Evolutionary conservation across 441 rosid genomes (phyloP).

Genomic region (Pelargonium cotyledonis): DNA sequence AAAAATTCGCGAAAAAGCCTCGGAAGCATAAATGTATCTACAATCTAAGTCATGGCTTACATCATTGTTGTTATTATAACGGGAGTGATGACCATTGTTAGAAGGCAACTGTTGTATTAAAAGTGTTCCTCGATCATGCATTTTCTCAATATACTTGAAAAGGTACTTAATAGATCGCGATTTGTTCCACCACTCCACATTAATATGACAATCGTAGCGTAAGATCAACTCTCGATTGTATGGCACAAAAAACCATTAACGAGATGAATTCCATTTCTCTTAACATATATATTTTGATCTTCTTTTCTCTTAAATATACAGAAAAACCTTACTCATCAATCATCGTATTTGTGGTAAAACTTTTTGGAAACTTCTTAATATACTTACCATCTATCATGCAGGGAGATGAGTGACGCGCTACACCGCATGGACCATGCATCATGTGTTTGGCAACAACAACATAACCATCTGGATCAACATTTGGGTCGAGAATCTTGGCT

Average conservation of each 20-base stretch:
- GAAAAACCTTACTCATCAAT: conserved; percentile 11
- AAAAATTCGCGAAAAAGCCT: conserved; percentile 17
- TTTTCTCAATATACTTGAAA: conserved; percentile 21
- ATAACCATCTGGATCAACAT: neutral
- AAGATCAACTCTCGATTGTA: conserved; percentile 1
- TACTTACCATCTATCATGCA: conserved; percentile 5
- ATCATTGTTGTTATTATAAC: neutral
- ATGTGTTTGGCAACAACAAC: neutral
- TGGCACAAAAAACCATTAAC: conserved; percentile 14
- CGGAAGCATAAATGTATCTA: conserved; percentile 9
- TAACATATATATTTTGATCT: neutral
- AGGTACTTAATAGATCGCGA: conserved; percentile 12
- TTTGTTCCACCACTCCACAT: conserved; percentile 10
- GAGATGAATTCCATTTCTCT: neutral
- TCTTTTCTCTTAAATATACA: neutral
- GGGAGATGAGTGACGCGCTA: neutral
- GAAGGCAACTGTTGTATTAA: neutral
- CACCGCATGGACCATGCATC: conserved; percentile 17
- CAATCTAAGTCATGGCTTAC: neutral
- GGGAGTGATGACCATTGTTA: too few species aligned
- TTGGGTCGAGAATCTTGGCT: conserved; percentile 14
- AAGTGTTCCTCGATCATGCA: neutral
- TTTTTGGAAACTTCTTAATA: conserved; percentile 6
- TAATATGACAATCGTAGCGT: conserved; percentile 4
- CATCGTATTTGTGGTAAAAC: neutral